A percentile compares a stretch with the other conserved stretches of the same genome.
Conservation (phyloP, 306 rosid genomes). For the Prunus fruticosa region DNA sequence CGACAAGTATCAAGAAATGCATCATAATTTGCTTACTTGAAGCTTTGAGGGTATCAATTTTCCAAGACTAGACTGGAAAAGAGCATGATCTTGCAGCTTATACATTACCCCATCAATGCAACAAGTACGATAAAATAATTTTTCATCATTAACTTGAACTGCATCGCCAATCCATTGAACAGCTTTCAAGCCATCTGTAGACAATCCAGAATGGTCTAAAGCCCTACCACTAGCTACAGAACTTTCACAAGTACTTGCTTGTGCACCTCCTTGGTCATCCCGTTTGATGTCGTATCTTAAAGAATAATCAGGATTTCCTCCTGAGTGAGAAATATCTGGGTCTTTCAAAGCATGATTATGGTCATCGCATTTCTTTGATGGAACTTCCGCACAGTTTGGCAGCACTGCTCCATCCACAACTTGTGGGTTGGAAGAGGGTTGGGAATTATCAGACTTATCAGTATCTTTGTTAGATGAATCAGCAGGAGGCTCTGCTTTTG, state of each 20-base stretch:
- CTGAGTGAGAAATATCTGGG: slow-evolving; percentile 35
- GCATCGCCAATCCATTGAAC: slow-evolving; percentile 78
- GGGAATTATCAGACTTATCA: slow-evolving; percentile 29
- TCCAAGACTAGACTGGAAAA: slow-evolving; percentile 54
- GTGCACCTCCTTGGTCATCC: slow-evolving; percentile 45
- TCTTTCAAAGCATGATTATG: slow-evolving; percentile 17
- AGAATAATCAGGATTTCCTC: slow-evolving; percentile 34
- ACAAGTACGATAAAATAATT: slow-evolving; percentile 62
- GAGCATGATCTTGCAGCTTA: slow-evolving; percentile 67
- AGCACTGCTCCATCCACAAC: slow-evolving; percentile 34
- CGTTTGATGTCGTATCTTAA: slow-evolving; percentile 43
- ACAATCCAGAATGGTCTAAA: slow-evolving; percentile 33
- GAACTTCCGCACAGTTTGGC: slow-evolving; percentile 35
- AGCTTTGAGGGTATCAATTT: slow-evolving; percentile 69
- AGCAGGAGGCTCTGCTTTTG: slow-evolving; percentile 37
- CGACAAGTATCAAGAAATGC: slow-evolving; percentile 16
- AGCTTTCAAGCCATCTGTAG: slow-evolving; percentile 45
- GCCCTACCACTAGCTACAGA: slow-evolving; percentile 44
- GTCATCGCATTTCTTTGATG: slow-evolving; percentile 32
- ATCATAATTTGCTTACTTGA: slow-evolving; percentile 62
- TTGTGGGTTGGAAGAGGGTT: slow-evolving; percentile 6
- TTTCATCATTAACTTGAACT: slow-evolving; percentile 42
- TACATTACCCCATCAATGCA: slow-evolving; percentile 61
- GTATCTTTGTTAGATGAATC: slow-evolving; percentile 28
- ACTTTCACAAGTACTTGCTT: slow-evolving; percentile 38